A percentile compares a stretch with the other conserved stretches of the same genome.
Conservation (phyloP, 2,329 filamentous ascomycete species). For the Alternaria ventricosa region DNA sequence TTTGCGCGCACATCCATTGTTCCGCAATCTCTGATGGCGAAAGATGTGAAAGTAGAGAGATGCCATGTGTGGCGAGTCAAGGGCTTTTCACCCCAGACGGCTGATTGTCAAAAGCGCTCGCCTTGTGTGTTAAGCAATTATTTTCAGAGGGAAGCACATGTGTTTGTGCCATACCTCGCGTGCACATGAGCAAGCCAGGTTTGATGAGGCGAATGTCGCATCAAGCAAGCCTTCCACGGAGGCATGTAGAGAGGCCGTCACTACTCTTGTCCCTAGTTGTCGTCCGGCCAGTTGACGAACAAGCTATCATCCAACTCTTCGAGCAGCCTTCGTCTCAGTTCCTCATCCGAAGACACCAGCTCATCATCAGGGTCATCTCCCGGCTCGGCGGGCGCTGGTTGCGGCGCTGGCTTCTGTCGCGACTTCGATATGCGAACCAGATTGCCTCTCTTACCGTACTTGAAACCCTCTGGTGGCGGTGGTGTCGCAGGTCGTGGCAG, state of each 20-base stretch:
- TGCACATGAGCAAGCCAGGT: not conserved
- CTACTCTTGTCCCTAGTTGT: not conserved
- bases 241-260: accelerated
- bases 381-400: not conserved
- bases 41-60: not conserved
- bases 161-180: not conserved
- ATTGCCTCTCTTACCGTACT: not conserved
- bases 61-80: not conserved
- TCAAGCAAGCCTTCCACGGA: too few species aligned
- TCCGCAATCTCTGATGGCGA: not conserved
- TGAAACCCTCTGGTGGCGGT: not conserved
- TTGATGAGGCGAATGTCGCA: not conserved
- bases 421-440: not conserved
- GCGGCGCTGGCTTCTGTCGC: not conserved
- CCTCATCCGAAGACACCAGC: too few species aligned
- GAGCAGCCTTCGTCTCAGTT: not conserved
- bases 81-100: not conserved
- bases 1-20: slow-evolving; percentile 1
- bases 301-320: not conserved
- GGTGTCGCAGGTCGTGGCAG: not conserved
- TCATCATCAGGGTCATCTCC: not conserved
- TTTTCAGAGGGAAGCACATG: not conserved
- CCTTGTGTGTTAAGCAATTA: too few species aligned
- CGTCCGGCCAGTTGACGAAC: not conserved
- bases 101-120: too few species aligned